Evolutionary conservation across 208 protist species (phyloP), one percentile per base, ranked within the genome.

Genomic region (Acanthamoeba polyphaga): DNA sequence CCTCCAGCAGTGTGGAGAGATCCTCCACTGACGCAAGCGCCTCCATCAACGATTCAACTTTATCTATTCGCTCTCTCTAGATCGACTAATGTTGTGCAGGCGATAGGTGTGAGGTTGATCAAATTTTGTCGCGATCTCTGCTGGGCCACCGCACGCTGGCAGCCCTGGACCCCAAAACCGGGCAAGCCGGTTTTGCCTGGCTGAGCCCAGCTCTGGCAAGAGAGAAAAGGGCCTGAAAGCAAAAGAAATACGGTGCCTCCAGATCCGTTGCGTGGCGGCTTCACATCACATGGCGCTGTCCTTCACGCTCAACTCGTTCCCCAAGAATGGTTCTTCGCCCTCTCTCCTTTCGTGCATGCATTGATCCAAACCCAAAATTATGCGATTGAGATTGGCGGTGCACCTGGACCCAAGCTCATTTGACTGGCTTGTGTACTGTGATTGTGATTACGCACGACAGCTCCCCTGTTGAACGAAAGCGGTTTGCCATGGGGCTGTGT

Each of bases 401-500:
- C n/a, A n/a, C n/a, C n/a, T n/a, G n/a, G n/a, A n/a, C n/a, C n/a
- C n/a, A n/a, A n/a, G n/a, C n/a, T n/a, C n/a, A n/a, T n/a, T n/a
- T n/a, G n/a, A n/a, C n/a, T n/a, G n/a, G n/a, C n/a, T n/a, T 38
- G 29, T 13, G 38, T 85, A 58, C 15, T 85, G 29, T 88, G 38
- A n/a, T n/a, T n/a, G n/a, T n/a, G n/a, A n/a, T n/a, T n/a, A n/a
- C n/a, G n/a, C 17, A 17, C 53, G 24, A 43, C 60, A 92, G 78
- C 49, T 3, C 1, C n/a, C 2, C 78, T 87, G n/a, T 87, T 87
- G 78, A 62, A 49, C 51, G 78, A 92, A n/a, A 94, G 68, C 32
- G 90, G 90, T 3, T 43, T 94, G 29, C 90, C 90, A 3, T 94
- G 90, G 90, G 90, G 90, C 22, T 78, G 62, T 46, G 70, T 94